Conservation (phyloP, 2,329 filamentous ascomycete genomes). For the Periconia digitata region DNA sequence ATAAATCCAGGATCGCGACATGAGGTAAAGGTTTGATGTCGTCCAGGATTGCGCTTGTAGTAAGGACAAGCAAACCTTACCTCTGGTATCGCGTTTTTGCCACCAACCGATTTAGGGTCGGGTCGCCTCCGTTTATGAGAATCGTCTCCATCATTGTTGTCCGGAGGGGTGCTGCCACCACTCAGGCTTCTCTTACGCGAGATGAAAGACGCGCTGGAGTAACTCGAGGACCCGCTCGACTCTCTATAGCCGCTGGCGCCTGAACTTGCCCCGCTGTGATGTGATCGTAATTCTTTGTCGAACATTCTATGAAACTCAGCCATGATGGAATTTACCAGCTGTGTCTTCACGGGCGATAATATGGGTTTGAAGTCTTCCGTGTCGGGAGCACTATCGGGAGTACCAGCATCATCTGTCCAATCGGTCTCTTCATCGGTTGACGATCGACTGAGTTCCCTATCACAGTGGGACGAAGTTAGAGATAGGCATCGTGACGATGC, state of each 20-base stretch:
- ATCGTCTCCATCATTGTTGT: slow-evolving; percentile 22
- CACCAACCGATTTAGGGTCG: slow-evolving; percentile 9
- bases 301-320: slow-evolving; percentile 22
- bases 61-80: slow-evolving; percentile 25
- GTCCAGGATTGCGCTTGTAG: slow-evolving; percentile 27
- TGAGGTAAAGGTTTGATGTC: slow-evolving; percentile 26
- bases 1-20: slow-evolving; percentile 28
- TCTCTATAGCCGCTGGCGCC: slow-evolving; percentile 8
- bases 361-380: slow-evolving; percentile 14
- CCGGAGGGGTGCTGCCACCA: slow-evolving; percentile 18
- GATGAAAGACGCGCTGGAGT: slow-evolving; percentile 18
- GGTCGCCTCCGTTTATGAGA: slow-evolving; percentile 22
- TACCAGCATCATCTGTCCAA: slow-evolving; percentile 23
- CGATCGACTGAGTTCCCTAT: slow-evolving; percentile 8
- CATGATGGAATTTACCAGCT: slow-evolving; percentile 22
- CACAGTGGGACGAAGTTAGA: slow-evolving; percentile 16
- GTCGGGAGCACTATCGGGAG: slow-evolving; percentile 20
- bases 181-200: slow-evolving; percentile 26
- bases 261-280: slow-evolving; percentile 10
- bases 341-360: slow-evolving; percentile 20
- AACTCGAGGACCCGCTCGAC: slow-evolving; percentile 13
- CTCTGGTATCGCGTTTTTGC: slow-evolving; percentile 13
- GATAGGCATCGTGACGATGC: slow-evolving; percentile 22
- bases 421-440: slow-evolving; percentile 27
- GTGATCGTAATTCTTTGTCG: slow-evolving; percentile 9